Evolutionary conservation across 495 filamentous ascomycete species (phyloP), one percentile per base, ranked within the genome.

Genomic region (Penicillium arizonense): DNA sequence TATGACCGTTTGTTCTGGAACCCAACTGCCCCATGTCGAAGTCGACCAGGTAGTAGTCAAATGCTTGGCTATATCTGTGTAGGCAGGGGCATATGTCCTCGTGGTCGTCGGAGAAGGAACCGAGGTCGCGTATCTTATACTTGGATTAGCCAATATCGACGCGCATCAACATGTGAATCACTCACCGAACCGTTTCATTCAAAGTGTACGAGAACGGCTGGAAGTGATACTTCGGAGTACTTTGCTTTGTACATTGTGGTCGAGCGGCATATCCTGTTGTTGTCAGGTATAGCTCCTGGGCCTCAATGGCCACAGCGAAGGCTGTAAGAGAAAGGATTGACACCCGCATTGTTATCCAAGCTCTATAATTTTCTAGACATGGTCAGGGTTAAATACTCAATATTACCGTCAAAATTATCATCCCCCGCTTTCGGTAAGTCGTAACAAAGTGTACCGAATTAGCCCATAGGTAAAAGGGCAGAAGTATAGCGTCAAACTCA

Each of bases 11-110:
- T 64, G 26, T 3, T 48, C 57, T 13, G 67, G 67, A 23, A 68
- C 13, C 67, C 67, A 70, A 23, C 47, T 67, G 1, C 67, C 67
- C 67, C 67, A 70, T 7, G 63, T 68, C 3, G 67, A 53, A 20
- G 54, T 63, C 16, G 56, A 59, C n/a, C 56, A 36, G 8, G 38
- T 57, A 0, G 59, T 58, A 3, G 38, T 52, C 3, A 68, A 34
- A 34, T 56, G 53, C 21, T 58, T 60, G 10, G 43, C 44, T 11
- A 49, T 59, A 30, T 68, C 57, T 13, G 51, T 49, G 42, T 60
- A 61, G 9, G 33, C 44, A 11, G 62, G 57, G 21, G 43, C 64
- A 34, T 59, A 68, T 37, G 50, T 61, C 24, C 32, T 41, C 0
- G 64, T 65, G 5, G 57, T 59, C 0, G 62, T 65, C 8, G 62